phyloP scores from a whole-genome alignment of 352 stramenopile genomes.

The Pythium aquatile region DNA sequence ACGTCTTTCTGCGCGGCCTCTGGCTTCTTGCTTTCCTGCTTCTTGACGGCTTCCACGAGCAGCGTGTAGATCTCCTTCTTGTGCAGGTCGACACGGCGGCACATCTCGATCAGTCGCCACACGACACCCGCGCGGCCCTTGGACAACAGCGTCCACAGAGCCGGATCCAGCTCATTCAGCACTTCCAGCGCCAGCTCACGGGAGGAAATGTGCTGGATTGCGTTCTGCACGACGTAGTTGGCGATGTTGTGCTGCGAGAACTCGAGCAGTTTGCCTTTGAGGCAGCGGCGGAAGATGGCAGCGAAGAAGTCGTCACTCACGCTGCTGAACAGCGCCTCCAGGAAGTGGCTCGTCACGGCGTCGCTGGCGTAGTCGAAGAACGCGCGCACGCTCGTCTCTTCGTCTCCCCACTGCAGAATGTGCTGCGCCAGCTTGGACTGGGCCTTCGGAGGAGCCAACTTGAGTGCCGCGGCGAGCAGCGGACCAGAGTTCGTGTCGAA shows the following conservation, averaged over 20 bases:
- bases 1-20: slow-evolving; percentile 61
- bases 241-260: slow-evolving; percentile 71
- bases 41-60: slow-evolving; percentile 61
- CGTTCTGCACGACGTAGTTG: slow-evolving; percentile 84
- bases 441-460: slow-evolving; percentile 51
- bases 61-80: slow-evolving; percentile 50
- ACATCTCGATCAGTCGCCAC: slow-evolving; percentile 77
- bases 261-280: slow-evolving; percentile 61
- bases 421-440: slow-evolving; percentile 50
- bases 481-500: slow-evolving; percentile 77
- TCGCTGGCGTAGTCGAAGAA: slow-evolving; percentile 76
- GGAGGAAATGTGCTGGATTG: slow-evolving; percentile 50
- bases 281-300: slow-evolving; percentile 61
- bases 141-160: slow-evolving; percentile 71
- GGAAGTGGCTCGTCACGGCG: slow-evolving; percentile 72
- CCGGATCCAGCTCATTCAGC: slow-evolving; percentile 51
- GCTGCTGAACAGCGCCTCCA: slow-evolving; percentile 62
- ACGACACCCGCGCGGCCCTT: slow-evolving; percentile 70
- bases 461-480: slow-evolving; percentile 60
- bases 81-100: slow-evolving; percentile 55
- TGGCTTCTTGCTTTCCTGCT: slow-evolving; percentile 81
- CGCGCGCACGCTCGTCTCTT: slow-evolving; percentile 40
- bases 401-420: slow-evolving; percentile 74
- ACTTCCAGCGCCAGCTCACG: slow-evolving; percentile 47
- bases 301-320: slow-evolving; percentile 67